Evolutionary conservation across 768 basidiomycete species (phyloP).

Genomic region (Paxillus ammoniavirescens): DNA sequence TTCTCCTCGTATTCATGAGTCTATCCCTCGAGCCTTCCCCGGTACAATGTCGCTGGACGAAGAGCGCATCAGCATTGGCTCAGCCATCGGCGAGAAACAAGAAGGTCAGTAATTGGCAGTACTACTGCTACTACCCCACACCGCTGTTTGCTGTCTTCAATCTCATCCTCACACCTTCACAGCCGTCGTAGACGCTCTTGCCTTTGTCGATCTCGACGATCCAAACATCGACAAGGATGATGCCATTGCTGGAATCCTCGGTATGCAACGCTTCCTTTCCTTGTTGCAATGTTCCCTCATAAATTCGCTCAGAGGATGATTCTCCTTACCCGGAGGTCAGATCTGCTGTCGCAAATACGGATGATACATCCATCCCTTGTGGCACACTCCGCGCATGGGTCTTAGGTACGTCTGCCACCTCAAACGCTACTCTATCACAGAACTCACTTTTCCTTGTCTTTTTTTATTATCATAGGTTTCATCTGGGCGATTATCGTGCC

Average conservation of each 20-base stretch:
- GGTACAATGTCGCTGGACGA: slow-evolving; percentile 20
- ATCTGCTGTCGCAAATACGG: slow-evolving; percentile 72
- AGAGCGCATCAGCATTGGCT: slow-evolving; percentile 18
- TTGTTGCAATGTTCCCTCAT: slow-evolving; percentile 16
- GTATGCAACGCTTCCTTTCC: slow-evolving; percentile 7
- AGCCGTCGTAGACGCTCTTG: slow-evolving; percentile 1
- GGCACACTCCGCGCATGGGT: slow-evolving; percentile 61
- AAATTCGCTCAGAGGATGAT: slow-evolving; percentile 51
- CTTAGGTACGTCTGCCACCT: slow-evolving; percentile 35
- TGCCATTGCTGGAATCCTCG: slow-evolving; percentile 25
- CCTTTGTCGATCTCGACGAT: slow-evolving; percentile 32
- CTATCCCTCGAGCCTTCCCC: not conserved
- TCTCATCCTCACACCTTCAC: too few species aligned
- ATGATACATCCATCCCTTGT: slow-evolving; percentile 64
- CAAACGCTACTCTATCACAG: not conserved
- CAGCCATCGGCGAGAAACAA: slow-evolving; percentile 23
- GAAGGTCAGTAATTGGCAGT: not conserved
- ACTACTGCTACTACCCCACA: not conserved
- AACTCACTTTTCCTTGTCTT: not conserved
- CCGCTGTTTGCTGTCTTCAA: not conserved
- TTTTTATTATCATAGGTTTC: slow-evolving; percentile 23
- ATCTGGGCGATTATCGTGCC: slow-evolving; percentile 62
- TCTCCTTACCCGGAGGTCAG: slow-evolving; percentile 86
- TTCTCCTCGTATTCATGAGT: not conserved
- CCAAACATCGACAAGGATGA: slow-evolving; percentile 35